Percentiles rank a stretch among this genome's conserved stretches.
Evolutionary conservation across 164 flowering plant genomes (phyloP).

Genomic region (Hamamelis virginiana): DNA sequence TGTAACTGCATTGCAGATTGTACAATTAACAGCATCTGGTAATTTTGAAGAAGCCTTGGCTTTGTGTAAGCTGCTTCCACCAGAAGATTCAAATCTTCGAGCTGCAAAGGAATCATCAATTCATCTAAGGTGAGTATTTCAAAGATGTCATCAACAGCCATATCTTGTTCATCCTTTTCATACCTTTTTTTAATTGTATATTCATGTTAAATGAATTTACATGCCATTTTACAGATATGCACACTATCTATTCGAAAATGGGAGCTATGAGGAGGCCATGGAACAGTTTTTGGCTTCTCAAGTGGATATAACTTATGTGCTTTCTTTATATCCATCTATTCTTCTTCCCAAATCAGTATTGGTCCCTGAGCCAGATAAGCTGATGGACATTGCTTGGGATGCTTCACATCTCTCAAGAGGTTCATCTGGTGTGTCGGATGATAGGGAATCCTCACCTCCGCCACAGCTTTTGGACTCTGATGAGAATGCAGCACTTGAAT

Average conservation of each 20-base stretch:
- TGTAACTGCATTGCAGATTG: conserved; percentile 56
- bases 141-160: no score
- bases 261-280: conserved; percentile 97
- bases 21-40: conserved; percentile 96
- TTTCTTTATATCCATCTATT: conserved; percentile 81
- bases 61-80: conserved; percentile 92
- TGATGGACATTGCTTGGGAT: conserved; percentile 57
- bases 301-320: conserved; percentile 88
- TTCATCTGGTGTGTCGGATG: conserved; percentile 88
- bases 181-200: not conserved
- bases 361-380: conserved; percentile 62
- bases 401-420: conserved; percentile 72
- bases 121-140: conserved; percentile 62
- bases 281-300: conserved; percentile 93
- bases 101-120: conserved; percentile 92
- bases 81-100: conserved; percentile 92
- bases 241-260: conserved; percentile 84
- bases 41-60: conserved; percentile 97
- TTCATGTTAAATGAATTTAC: conserved; percentile 4
- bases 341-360: conserved; percentile 67
- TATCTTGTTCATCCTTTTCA: not conserved
- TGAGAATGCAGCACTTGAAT: conserved; percentile 59
- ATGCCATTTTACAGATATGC: conserved; percentile 62
- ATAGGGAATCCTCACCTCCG: conserved; percentile 62
- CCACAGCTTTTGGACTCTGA: conserved; percentile 50